Base-by-base conservation (phyloP, 495 filamentous ascomycete species). In the Penicillium subrubescens region DNA sequence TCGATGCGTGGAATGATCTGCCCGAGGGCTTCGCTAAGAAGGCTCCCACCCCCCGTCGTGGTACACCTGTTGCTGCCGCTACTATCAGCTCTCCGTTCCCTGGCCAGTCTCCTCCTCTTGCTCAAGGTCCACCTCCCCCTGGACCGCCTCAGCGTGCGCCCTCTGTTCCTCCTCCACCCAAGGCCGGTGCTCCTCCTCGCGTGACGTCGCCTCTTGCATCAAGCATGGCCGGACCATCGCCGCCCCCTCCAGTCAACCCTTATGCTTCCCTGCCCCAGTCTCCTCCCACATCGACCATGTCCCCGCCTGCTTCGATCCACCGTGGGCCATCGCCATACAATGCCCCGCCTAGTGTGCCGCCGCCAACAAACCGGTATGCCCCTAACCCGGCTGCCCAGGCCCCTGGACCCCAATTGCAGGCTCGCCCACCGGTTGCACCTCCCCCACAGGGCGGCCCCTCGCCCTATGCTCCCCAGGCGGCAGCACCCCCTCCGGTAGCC, bases 1-100 rank as follows among this genome's bases (percentile, higher is more conserved):
- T 87, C 46, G 86, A 87, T 37, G 89, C 89, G 58, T 99, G 95
- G 95, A 99, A 99, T 67, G 95, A 99, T 77, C 88, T 94, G 60
- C 95, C 95, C 0, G 87, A 96, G 67, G 91, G 75, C 60, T 85
- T 97, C 31, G 84, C 87, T 33, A 96, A 94, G 33, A 56, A 54
- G 73, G 81, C 89, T 44, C 86, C 89, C 29, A 80, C 84, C 12
- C 84, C 88, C 12, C 86, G 93, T 60, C 84, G 88, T 69, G 83
- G 81, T 41, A 96, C 93, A 12, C 93, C 93, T 33, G 86, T 84
- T 43, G 74, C 84, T 53, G 78, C 78, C 27, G 74, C 78, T 21
- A 75, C 88, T 15, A 84, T 92, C 56, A 84, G 79, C 51, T 83
- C 89, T 33, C 87, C 90, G 15, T 93, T 93, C 78, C 82, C 86